Base-by-base conservation (phyloP, 1,284 basidiomycete species). In the Melanopsichium pennsylvanicum region DNA sequence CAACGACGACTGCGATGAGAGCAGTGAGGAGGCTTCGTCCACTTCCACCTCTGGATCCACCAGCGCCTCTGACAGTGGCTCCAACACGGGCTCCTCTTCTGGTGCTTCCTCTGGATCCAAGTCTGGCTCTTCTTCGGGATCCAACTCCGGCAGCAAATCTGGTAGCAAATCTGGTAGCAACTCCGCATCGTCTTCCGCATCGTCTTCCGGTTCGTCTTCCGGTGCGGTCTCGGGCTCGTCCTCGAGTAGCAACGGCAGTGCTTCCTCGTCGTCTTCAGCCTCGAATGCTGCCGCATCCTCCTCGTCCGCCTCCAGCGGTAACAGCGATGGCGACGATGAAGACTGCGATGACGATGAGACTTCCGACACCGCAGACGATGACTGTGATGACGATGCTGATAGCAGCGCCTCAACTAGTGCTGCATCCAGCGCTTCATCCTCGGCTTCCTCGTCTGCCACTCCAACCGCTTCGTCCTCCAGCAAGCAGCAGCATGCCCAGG, bases 321-420 rank as follows among this genome's bases (percentile, higher is more conserved):
- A 35, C 36, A 37, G 34, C 44, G 26, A 16, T 26, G 27, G 27
- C 3, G 31, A 44, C 35, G 61, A 49, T 26, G 49, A 63, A 10
- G 59, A 56, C 43, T 55, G 51, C 37, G 46, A 55, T 8, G 46
- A 58, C 1, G 49, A 64, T 11, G 39, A 54, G 12, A 35, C 16
- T 16, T 7, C 23, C 32, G 31, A 21, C 15, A 23, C 18, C 23
- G 25, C 21, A 36, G 61, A 59, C 11, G 52, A 58, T 4, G 56
- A 58, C 43, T 63, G 55, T 31, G 64, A 72, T 40, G 60, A 69
- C 4, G 49, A 55, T 4, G 59, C 37, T 2, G 39, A 33, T 19
- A 51, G 36, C 44, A 31, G 19, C 31, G 36, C 59, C 16, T 26
- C 59, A 19, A 37, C 51, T 34, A 27, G 18, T 35, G 44, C 58